These are phyloP conservation scores for Lentinula guzmanii DNA, from an alignment of 768 basidiomycete genomes.

Conservation along the genomic window DNA sequence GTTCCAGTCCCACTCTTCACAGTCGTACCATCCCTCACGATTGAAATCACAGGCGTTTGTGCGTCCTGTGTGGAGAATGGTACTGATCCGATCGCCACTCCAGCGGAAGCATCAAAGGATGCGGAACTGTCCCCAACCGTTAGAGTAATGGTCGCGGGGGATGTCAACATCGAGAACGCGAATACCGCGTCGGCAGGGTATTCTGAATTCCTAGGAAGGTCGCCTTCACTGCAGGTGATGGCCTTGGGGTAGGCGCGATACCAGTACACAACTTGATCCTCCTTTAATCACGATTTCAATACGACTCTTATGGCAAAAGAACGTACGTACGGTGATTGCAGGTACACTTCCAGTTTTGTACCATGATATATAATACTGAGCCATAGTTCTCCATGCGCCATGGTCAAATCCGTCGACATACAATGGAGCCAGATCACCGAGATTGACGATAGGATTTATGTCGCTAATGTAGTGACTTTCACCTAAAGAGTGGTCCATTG, in stretches of 20 bases:
- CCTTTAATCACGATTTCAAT: slow-evolving; percentile 17
- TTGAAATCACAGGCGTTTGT: slow-evolving; percentile 21
- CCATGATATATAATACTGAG: slow-evolving; percentile 19
- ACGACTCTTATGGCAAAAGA: slow-evolving; percentile 15
- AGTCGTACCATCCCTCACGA: slow-evolving; percentile 14
- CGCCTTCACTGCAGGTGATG: slow-evolving; percentile 18
- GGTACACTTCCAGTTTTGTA: slow-evolving; percentile 18
- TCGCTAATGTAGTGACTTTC: slow-evolving; percentile 37
- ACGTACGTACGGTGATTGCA: slow-evolving; percentile 21
- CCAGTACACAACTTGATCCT: slow-evolving; percentile 19
- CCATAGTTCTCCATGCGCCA: slow-evolving; percentile 18
- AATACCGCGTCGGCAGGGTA: slow-evolving; percentile 31
- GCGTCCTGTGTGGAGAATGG: slow-evolving; percentile 17
- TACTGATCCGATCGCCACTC: slow-evolving; percentile 17
- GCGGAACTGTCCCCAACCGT: slow-evolving; percentile 18
- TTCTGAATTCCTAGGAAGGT: slow-evolving; percentile 19
- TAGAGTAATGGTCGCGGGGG: slow-evolving; percentile 24
- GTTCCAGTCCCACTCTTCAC: slow-evolving; percentile 3
- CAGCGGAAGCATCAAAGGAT: slow-evolving; percentile 13
- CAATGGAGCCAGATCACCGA: slow-evolving; percentile 17
- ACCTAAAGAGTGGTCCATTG: slow-evolving; percentile 11
- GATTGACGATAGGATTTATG: slow-evolving; percentile 18
- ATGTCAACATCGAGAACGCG: slow-evolving; percentile 28
- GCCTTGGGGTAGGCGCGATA: slow-evolving; percentile 18
- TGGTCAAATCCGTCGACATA: slow-evolving; percentile 20